Conservation (phyloP, 371 early-diverging fungal genomes). For the Mucor mucedo region DNA sequence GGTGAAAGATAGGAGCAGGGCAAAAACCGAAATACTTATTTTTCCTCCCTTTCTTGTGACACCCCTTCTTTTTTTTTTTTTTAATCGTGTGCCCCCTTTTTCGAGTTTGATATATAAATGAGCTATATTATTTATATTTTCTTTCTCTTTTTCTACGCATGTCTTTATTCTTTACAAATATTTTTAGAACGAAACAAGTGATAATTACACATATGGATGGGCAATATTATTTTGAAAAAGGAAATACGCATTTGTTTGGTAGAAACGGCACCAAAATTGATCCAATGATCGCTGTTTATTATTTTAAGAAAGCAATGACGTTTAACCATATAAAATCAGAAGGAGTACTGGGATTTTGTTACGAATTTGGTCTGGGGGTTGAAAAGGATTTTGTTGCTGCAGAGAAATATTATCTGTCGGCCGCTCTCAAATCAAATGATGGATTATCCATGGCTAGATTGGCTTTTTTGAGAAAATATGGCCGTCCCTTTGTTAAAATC, state of each 20-base stretch:
- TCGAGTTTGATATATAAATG: constrained; percentile 9
- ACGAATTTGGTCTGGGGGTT: constrained; percentile 80
- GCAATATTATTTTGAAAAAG: constrained; percentile 45
- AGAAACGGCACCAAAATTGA: constrained; percentile 44
- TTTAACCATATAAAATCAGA: constrained; percentile 47
- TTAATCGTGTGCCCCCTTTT: constrained; percentile 9
- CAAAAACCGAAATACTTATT: constrained; percentile 8
- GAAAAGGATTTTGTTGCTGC: constrained; percentile 55
- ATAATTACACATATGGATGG: constrained; percentile 15
- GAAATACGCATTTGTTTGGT: constrained; percentile 62
- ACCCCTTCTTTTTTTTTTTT: constrained; percentile 1
- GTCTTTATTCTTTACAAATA: constrained; percentile 8
- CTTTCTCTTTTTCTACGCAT: constrained; percentile 11
- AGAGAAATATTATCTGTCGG: constrained; percentile 60
- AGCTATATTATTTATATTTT: constrained; percentile 15
- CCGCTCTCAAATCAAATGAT: constrained; percentile 39
- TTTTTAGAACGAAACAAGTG: constrained; percentile 16
- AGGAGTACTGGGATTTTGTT: constrained; percentile 65
- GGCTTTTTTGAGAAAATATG: constrained; percentile 77
- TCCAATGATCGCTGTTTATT: constrained; percentile 47
- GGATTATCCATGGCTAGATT: constrained; percentile 66
- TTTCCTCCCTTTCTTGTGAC: constrained; percentile 4
- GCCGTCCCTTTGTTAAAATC: constrained; percentile 72
- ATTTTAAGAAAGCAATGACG: constrained; percentile 50
- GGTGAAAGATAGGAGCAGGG: constrained; percentile 3